Conservation (phyloP, 495 filamentous ascomycete genomes). For the Penicillium ucsense region DNA sequence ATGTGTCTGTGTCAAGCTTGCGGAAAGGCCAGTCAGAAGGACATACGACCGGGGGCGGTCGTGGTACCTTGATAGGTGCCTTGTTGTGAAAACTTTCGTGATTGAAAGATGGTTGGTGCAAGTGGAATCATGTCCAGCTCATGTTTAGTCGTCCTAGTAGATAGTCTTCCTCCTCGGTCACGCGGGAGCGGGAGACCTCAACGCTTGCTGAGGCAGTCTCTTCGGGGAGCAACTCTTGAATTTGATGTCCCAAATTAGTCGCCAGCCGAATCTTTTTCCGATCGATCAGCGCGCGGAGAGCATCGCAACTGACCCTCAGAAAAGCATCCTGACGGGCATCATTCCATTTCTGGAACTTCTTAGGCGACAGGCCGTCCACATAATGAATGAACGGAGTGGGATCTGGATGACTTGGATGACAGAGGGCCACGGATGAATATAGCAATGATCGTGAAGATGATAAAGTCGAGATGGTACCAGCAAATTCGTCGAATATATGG, state of each 20-base stretch:
- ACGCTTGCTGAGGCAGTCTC: slow-evolving; percentile 3
- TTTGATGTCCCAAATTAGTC: slow-evolving; percentile 18
- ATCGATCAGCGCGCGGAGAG: slow-evolving; percentile 27
- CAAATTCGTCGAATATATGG: slow-evolving; percentile 25
- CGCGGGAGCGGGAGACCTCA: slow-evolving; percentile 4
- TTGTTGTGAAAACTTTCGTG: neutral
- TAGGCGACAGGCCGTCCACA: slow-evolving; percentile 8
- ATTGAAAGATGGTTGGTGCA: neutral
- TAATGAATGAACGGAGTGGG: slow-evolving; percentile 22
- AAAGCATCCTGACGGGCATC: slow-evolving; percentile 15
- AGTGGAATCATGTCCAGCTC: slow-evolving; percentile 17
- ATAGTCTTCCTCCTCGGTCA: slow-evolving; percentile 14
- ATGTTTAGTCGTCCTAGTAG: slow-evolving; percentile 21
- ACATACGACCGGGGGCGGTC: too few relatives aligned
- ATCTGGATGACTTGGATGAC: slow-evolving; percentile 28
- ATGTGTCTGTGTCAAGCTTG: too few relatives aligned
- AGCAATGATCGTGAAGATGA: slow-evolving; percentile 15
- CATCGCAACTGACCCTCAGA: slow-evolving; percentile 23
- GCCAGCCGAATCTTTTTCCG: slow-evolving; percentile 19
- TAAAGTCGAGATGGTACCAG: slow-evolving; percentile 14
- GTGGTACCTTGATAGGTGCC: too few relatives aligned
- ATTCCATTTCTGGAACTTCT: slow-evolving; percentile 11
- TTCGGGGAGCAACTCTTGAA: slow-evolving; percentile 23
- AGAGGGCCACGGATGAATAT: slow-evolving; percentile 18
- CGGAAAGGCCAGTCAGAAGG: too few relatives aligned